Conservation (phyloP, 2,329 filamentous ascomycete genomes). For the Stenocarpella maydis region DNA sequence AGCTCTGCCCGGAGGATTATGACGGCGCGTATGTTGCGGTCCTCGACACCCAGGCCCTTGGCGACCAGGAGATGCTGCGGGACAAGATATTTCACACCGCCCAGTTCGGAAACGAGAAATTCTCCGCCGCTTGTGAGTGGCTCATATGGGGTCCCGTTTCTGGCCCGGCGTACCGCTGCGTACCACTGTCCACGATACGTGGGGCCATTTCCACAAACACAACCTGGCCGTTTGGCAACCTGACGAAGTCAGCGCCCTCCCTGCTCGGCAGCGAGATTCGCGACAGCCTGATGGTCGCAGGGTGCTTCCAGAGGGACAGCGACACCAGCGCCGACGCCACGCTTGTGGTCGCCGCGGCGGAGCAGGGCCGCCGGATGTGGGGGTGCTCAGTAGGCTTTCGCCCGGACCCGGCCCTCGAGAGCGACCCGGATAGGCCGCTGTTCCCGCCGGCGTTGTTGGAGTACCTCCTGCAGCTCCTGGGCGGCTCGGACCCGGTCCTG, state of each 20-base stretch:
- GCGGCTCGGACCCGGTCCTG: not conserved
- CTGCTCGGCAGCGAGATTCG: not conserved
- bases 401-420: not conserved
- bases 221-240: not conserved
- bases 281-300: not conserved
- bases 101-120: not conserved
- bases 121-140: not conserved
- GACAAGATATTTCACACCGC: not conserved
- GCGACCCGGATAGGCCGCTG: not conserved
- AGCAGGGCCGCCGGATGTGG: not conserved
- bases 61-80: not conserved
- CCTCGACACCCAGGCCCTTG: not conserved
- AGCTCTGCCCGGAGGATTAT: not conserved
- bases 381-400: accelerated
- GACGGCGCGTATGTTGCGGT: not conserved
- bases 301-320: not conserved
- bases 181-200: not conserved
- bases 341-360: not conserved
- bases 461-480: not conserved
- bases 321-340: not conserved
- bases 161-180: not conserved
- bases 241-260: too few relatives aligned
- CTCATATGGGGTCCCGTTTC: slow-evolving; percentile 1
- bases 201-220: not conserved
- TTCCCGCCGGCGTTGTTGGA: not conserved